Conservation (phyloP, 1,284 basidiomycete species). For the Cryptococcus wingfieldii region DNA sequence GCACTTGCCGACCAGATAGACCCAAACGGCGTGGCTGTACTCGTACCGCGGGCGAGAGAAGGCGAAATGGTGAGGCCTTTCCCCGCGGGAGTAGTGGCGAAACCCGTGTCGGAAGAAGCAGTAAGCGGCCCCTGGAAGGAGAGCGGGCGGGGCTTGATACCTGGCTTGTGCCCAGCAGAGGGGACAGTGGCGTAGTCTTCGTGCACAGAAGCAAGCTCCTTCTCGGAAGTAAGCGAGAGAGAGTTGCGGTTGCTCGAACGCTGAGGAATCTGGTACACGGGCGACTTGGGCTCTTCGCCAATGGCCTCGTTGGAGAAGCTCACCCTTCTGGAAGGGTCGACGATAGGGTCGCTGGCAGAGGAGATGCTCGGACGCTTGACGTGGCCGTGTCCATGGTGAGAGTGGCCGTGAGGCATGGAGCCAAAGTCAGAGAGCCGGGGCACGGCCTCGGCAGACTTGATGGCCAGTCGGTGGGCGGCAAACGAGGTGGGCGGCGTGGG, state of each 20-base stretch:
- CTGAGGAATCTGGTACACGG: constrained; percentile 14
- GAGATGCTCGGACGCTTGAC: constrained; percentile 14
- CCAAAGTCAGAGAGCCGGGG: neutral
- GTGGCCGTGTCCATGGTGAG: neutral
- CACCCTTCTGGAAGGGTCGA: constrained; percentile 5
- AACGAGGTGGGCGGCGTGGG: constrained; percentile 29
- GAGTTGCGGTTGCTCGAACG: neutral
- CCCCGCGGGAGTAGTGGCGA: constrained; percentile 21
- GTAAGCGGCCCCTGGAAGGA: constrained; percentile 10
- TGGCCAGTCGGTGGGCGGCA: constrained; percentile 14
- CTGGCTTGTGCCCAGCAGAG: no score
- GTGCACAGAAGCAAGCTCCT: neutral
- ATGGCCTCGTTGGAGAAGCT: constrained; percentile 7
- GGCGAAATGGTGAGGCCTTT: constrained; percentile 28
- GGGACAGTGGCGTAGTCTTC: neutral
- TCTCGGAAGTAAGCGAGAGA: neutral
- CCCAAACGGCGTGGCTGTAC: constrained; percentile 1
- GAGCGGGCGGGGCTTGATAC: constrained; percentile 4
- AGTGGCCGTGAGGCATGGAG: neutral
- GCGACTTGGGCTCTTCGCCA: constrained; percentile 9
- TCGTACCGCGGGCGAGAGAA: constrained; percentile 11
- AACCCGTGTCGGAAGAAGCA: constrained; percentile 10
- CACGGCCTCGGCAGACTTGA: neutral
- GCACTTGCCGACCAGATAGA: constrained; percentile 34
- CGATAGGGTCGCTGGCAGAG: constrained; percentile 5